A percentile compares a stretch with the other conserved stretches of the same genome.
Evolutionary conservation across 1,284 basidiomycete genomes (phyloP).

Genomic region (Cronartium quercuum): DNA sequence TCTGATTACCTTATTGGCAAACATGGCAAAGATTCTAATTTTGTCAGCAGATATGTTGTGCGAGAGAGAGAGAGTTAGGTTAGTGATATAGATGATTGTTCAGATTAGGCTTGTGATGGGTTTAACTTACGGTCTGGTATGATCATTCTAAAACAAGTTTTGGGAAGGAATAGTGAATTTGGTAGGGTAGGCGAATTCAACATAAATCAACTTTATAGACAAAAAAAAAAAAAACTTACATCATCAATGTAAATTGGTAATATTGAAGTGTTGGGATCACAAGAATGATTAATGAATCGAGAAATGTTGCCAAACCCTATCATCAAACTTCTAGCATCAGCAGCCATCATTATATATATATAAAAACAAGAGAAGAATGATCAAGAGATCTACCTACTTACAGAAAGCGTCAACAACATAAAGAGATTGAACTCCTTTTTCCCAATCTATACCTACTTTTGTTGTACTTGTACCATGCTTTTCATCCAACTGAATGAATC

Average conservation of each 20-base stretch:
- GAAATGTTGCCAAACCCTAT: slow-evolving; percentile 29
- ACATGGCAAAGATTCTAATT: slow-evolving; percentile 34
- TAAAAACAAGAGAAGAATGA: not conserved
- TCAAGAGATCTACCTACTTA: slow-evolving; percentile 6
- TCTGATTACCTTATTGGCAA: slow-evolving; percentile 29
- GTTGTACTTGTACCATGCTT: not conserved
- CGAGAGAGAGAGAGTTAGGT: not conserved
- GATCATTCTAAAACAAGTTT: no score
- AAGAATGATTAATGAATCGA: slow-evolving; percentile 33
- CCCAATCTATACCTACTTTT: not conserved
- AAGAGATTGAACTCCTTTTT: slow-evolving; percentile 8
- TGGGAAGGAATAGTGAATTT: not conserved
- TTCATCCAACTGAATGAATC: not conserved
- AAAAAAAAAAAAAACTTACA: slow-evolving; percentile 21
- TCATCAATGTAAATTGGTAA: slow-evolving; percentile 35
- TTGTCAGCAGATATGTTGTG: not conserved
- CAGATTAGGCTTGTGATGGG: not conserved
- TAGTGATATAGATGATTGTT: not conserved
- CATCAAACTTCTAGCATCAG: not conserved
- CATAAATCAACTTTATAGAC: not conserved
- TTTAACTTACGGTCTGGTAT: slow-evolving; percentile 21
- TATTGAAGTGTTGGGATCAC: slow-evolving; percentile 19
- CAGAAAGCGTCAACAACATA: slow-evolving; percentile 35
- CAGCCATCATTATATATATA: not conserved
- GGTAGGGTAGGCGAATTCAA: not conserved